Evolutionary conservation across 1,284 basidiomycete species (phyloP), one percentile per base, ranked within the genome.

Genomic region (Naganishia sp.): DNA sequence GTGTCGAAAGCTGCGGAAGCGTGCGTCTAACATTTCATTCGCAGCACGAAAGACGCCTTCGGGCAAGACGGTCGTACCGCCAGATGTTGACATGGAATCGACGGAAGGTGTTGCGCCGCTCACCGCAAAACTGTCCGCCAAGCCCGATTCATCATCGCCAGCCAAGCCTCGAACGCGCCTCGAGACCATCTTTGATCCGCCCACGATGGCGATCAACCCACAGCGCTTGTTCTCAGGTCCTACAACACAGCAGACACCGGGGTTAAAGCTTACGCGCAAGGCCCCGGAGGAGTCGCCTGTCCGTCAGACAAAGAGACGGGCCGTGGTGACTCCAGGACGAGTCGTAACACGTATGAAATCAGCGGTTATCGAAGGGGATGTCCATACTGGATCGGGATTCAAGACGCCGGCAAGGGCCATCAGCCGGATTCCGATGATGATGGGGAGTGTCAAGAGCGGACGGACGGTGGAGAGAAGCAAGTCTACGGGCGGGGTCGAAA

Each of bases 391-490:
- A 25, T 23, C 18, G 11, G 13, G 16, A 23, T 42, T 33, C 23
- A 36, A 13, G n/a, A 61, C 21, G 15, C 23, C 36, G 7, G 13
- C 21, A 23, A 13, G 25, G 36, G 4, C 59, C 59, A 7, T 61
- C 59, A 15, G 50, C 36, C 36, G 59, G 18, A 61, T 61, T 11
- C 59, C 59, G n/a, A 61, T 42, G 48, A 61, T 61, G 59, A 50
- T 61, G 48, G 36, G 48, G 7, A 61, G 59, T 25, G 36, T 61
- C 7, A 61, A 61, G 23, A 50, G 59, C 48, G 45, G 21, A 11
- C 52, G 43, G 36, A 44, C 28, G 7, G 9, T 44, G 59, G 59
- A 36, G 1, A 61, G 45, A 28, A 61, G 59, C 23, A 49, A 52
- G 31, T 60, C 48, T 18, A 15, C 13, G 7, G 36, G 39, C 15